phyloP scores from a whole-genome alignment of 805 yeast species.

The Candida andamanensis region DNA sequence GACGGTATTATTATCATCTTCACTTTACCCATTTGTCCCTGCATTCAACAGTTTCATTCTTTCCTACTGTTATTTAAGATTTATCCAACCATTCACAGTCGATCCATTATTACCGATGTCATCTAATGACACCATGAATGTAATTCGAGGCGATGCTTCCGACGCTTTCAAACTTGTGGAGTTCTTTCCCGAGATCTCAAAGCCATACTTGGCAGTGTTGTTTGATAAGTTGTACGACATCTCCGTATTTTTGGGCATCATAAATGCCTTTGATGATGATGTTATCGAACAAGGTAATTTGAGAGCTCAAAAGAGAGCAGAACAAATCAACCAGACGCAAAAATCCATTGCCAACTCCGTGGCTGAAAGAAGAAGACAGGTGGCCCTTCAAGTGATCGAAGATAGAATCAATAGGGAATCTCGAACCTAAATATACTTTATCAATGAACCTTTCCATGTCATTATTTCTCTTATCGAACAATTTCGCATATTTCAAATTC shows the following conservation, averaged over 20 bases:
- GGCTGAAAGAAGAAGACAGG: conserved; percentile 73
- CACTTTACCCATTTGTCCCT: conserved; percentile 52
- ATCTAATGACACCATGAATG: conserved; percentile 20
- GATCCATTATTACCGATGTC: conserved; percentile 52
- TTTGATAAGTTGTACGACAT: conserved; percentile 37
- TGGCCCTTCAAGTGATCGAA: conserved; percentile 70
- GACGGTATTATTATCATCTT: conserved; percentile 27
- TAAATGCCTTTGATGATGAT: conserved; percentile 61
- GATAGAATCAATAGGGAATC: conserved; percentile 35
- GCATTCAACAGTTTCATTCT: conserved; percentile 54
- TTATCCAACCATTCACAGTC: conserved; percentile 55
- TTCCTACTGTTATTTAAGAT: conserved; percentile 75
- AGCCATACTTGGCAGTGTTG: conserved; percentile 47
- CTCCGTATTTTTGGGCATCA: conserved; percentile 40
- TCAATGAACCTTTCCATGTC: too few species aligned
- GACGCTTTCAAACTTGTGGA: conserved; percentile 80
- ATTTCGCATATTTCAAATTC: too few species aligned
- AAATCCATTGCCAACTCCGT: conserved; percentile 40
- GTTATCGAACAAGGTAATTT: conserved; percentile 71
- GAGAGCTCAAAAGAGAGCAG: conserved; percentile 61
- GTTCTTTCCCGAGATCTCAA: conserved; percentile 69
- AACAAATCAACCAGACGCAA: conserved; percentile 38
- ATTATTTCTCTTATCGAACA: too few species aligned
- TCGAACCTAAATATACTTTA: background rate
- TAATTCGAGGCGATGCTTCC: conserved; percentile 76